Percentiles rank a stretch among this genome's conserved stretches.
These are phyloP conservation scores for Fusarium succisae DNA, from an alignment of 2,329 filamentous ascomycete species.

Conservation along the genomic window DNA sequence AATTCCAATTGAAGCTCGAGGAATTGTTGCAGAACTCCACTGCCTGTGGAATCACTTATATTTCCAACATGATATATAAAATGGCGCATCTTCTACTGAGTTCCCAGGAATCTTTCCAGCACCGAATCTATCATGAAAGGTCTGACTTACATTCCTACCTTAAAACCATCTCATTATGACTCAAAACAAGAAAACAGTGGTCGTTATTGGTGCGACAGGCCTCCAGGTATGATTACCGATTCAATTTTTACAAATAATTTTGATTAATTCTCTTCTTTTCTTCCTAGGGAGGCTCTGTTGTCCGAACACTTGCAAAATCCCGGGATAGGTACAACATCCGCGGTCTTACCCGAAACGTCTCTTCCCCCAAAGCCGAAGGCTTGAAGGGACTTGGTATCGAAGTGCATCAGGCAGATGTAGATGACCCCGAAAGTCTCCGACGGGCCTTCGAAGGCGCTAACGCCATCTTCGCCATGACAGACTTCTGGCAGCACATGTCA, in stretches of 20 bases:
- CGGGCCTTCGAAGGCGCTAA: not conserved
- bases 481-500: constrained; percentile 11
- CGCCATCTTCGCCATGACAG: constrained; percentile 2
- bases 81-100: rapidly evolving
- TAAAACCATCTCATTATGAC: not conserved
- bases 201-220: not conserved
- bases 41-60: not conserved
- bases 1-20: no score
- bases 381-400: not conserved
- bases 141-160: rapidly evolving
- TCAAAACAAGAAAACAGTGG: not conserved
- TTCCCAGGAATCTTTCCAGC: rapidly evolving
- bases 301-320: not conserved
- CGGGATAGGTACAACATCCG: not conserved
- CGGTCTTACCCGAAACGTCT: not conserved
- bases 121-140: no score
- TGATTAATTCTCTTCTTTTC: rapidly evolving
- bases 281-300: not conserved
- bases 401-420: not conserved
- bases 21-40: not conserved
- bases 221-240: not conserved
- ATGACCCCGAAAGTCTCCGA: not conserved
- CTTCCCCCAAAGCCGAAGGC: not conserved
- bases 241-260: rapidly evolving
- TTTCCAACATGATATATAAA: not conserved